These are phyloP conservation scores for Tricholoma flavovirens DNA, from an alignment of 768 basidiomycete genomes.

Conservation along the genomic window DNA sequence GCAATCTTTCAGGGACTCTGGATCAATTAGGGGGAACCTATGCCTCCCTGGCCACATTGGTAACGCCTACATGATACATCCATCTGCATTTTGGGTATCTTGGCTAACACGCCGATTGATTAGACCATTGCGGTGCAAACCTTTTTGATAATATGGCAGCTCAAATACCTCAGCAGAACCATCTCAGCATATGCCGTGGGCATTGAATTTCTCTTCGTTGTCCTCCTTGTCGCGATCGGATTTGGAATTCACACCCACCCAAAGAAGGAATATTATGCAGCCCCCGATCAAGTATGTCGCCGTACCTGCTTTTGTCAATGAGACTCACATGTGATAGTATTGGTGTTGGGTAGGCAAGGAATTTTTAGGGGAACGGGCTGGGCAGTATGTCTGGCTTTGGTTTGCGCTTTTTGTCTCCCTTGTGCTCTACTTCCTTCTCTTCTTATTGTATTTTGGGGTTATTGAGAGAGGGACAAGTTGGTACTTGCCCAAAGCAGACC, in stretches of 20 bases:
- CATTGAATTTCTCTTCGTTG: constrained; percentile 29
- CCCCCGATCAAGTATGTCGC: constrained; percentile 30
- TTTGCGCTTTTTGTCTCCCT: constrained; percentile 29
- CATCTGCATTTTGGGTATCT: too few species aligned
- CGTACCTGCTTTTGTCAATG: neutral
- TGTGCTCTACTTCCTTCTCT: constrained; percentile 19
- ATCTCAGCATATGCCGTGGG: constrained; percentile 21
- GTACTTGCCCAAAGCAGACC: neutral
- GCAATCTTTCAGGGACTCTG: constrained; percentile 25
- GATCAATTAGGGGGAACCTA: constrained; percentile 38
- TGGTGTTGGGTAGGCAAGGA: constrained; percentile 40
- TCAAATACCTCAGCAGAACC: constrained; percentile 18
- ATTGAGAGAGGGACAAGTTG: neutral
- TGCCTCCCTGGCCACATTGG: constrained; percentile 36
- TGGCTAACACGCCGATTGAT: too few species aligned
- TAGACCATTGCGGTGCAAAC: constrained; percentile 37
- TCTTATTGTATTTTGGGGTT: neutral
- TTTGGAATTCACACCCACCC: constrained; percentile 17
- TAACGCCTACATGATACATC: too few species aligned
- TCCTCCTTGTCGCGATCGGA: constrained; percentile 26
- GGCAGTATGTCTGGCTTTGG: constrained; percentile 43
- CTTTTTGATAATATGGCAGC: constrained; percentile 33
- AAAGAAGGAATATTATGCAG: constrained; percentile 16
- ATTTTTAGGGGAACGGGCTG: constrained; percentile 25
- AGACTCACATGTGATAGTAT: constrained; percentile 14